Conservation (phyloP, 495 filamentous ascomycete genomes). For the Emericellopsis terricola region DNA sequence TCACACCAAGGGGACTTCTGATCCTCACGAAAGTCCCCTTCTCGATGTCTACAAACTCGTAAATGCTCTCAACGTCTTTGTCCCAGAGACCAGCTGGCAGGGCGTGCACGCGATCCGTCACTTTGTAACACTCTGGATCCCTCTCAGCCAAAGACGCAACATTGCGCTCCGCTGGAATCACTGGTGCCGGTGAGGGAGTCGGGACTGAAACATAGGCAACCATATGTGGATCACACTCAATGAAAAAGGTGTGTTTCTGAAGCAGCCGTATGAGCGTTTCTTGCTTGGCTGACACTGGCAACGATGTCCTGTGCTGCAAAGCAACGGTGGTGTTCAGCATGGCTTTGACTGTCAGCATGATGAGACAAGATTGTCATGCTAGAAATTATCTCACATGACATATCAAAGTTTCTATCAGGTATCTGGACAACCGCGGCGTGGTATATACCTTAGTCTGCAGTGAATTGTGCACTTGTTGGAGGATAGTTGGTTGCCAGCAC, state of each 20-base stretch:
- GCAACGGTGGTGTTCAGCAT: slow-evolving; percentile 20
- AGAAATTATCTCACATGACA: slow-evolving; percentile 2
- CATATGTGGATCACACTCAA: slow-evolving; percentile 24
- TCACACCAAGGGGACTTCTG: slow-evolving; percentile 21
- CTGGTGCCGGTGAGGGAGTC: slow-evolving; percentile 4
- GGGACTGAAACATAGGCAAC: slow-evolving; percentile 14
- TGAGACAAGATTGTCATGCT: background rate
- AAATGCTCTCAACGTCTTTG: slow-evolving; percentile 24
- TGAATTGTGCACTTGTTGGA: too few relatives aligned
- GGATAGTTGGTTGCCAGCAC: too few relatives aligned
- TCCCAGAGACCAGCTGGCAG: slow-evolving; percentile 26
- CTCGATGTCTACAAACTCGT: slow-evolving; percentile 22
- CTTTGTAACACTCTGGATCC: slow-evolving; percentile 7
- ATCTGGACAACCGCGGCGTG: too few relatives aligned
- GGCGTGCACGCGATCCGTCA: slow-evolving; percentile 19
- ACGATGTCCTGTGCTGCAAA: slow-evolving; percentile 36
- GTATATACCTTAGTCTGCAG: too few relatives aligned
- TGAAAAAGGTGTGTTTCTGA: slow-evolving; percentile 35
- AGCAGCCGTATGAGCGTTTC: slow-evolving; percentile 41
- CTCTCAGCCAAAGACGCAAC: background rate
- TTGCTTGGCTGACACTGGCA: slow-evolving; percentile 35
- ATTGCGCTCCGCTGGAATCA: slow-evolving; percentile 7
- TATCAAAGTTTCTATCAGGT: too few relatives aligned
- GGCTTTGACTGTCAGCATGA: slow-evolving; percentile 6
- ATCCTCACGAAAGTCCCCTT: slow-evolving; percentile 27